These are phyloP conservation scores for Silene noctiflora DNA, from an alignment of 179 eudicot genomes.

Conservation along the genomic window DNA sequence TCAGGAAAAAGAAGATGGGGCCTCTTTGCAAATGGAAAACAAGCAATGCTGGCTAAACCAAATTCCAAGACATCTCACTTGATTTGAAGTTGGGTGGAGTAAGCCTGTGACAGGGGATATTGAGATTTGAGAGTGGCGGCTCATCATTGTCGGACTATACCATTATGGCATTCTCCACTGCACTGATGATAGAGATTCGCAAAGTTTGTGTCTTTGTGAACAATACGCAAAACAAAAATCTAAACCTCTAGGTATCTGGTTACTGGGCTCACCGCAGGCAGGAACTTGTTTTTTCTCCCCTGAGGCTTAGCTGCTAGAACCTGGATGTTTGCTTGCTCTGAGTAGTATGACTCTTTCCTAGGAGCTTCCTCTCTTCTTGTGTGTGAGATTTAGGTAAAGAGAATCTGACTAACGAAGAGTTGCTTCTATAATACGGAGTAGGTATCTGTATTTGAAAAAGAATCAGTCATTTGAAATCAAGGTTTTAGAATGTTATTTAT, in stretches of 20 bases:
- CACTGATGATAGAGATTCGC: background rate
- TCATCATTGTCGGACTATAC: background rate
- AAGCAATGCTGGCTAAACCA: constrained; percentile 5
- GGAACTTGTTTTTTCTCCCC: background rate
- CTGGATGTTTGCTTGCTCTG: background rate
- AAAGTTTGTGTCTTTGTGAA: background rate
- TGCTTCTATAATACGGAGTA: background rate
- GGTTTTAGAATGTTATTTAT: background rate
- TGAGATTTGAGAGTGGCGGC: background rate
- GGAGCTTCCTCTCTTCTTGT: background rate
- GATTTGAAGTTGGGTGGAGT: background rate
- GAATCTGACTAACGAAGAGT: background rate
- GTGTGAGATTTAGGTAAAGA: no score
- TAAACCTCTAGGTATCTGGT: background rate
- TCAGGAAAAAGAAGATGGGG: background rate
- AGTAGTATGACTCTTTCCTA: background rate
- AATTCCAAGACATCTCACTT: background rate
- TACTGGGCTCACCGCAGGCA: background rate
- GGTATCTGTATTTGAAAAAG: no score
- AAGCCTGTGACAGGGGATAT: background rate
- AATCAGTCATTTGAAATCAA: background rate
- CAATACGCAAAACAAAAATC: background rate
- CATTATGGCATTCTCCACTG: background rate
- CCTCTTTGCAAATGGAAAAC: background rate
- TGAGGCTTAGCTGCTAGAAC: background rate